Conservation (phyloP, 305 asterid genomes). For the Fraxinus xanthoxyloides region DNA sequence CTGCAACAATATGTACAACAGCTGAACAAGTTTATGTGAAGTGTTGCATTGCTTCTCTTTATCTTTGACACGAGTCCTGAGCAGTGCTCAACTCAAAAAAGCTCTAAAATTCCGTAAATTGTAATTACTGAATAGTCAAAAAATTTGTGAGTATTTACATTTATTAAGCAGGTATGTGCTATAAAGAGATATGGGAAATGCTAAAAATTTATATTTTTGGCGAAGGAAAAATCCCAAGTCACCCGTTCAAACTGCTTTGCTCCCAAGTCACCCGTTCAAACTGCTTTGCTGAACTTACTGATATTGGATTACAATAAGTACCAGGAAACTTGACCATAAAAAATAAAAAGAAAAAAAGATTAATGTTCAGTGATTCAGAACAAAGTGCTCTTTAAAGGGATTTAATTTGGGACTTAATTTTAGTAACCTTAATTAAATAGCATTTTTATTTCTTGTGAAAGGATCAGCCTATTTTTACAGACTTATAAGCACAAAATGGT, state of each 20-base stretch:
- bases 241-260: no score
- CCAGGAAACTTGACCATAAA: background rate
- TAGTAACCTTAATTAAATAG: no score
- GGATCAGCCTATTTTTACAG: background rate
- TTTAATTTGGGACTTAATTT: no score
- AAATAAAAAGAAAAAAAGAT: background rate
- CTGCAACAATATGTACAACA: background rate
- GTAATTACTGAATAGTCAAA: background rate
- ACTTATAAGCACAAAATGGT: background rate
- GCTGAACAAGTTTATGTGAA: background rate
- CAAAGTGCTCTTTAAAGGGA: background rate
- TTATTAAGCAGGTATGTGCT: background rate
- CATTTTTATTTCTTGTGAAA: background rate
- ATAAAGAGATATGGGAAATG: background rate
- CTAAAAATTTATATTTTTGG: background rate
- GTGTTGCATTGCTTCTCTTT: background rate
- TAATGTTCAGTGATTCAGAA: background rate
- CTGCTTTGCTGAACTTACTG: background rate
- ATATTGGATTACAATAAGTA: background rate
- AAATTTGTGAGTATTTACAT: background rate
- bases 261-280: background rate
- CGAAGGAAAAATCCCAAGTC: background rate
- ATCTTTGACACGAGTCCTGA: background rate
- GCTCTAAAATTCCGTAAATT: background rate
- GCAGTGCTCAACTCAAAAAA: background rate